Percentiles rank a stretch among this genome's conserved stretches.
phyloP scores from a whole-genome alignment of 345 rosid genomes.

The Carallia pectinifolia region DNA sequence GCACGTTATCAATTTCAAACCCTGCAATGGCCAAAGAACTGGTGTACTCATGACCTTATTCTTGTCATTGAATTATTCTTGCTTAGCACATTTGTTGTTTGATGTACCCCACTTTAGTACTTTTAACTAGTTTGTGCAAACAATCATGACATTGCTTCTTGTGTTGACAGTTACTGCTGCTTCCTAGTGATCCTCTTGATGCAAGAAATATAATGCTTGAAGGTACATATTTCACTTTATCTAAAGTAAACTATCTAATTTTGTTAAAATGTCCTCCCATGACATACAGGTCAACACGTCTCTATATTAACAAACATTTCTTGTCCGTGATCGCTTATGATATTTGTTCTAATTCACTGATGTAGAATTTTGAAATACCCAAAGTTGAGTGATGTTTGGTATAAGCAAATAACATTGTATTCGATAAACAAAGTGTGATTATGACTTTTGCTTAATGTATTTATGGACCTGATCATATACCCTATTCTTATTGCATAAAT shows the following conservation, averaged over 20 bases:
- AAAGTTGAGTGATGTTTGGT: neutral
- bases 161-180: conserved; percentile 56
- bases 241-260: neutral
- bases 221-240: conserved; percentile 49
- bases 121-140: too few relatives aligned
- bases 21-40: neutral
- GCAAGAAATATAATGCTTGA: conserved; percentile 95
- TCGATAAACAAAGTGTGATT: neutral
- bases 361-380: neutral
- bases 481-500: too few relatives aligned
- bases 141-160: neutral
- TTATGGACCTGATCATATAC: too few relatives aligned
- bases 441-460: neutral
- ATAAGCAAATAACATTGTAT: neutral
- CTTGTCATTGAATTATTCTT: neutral
- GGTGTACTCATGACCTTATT: neutral
- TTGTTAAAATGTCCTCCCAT: neutral
- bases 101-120: neutral
- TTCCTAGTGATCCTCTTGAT: conserved; percentile 94
- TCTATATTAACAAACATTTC: neutral
- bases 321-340: neutral
- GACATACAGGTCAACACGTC: neutral
- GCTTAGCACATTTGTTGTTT: neutral
- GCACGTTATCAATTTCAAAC: neutral
- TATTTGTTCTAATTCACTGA: neutral